Percentiles rank a stretch among this genome's conserved stretches.
phyloP scores from a whole-genome alignment of 108 stramenopile species.

The Skeletonema tropicum region DNA sequence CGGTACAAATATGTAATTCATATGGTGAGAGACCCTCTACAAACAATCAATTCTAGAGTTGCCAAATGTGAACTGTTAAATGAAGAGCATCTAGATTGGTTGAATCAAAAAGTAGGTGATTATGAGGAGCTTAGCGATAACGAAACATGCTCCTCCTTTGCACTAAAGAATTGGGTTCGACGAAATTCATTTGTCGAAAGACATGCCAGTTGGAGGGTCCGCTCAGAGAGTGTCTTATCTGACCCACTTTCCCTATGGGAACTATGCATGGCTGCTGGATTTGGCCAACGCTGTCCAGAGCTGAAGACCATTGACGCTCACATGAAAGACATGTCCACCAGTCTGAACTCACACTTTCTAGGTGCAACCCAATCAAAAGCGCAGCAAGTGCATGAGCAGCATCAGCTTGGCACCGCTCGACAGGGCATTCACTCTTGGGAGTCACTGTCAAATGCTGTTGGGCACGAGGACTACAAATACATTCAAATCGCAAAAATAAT shows the following conservation, averaged over 20 bases:
- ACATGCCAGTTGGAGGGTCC: slow-evolving; percentile 12
- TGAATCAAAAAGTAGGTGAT: not conserved
- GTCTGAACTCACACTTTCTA: not conserved
- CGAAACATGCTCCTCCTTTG: slow-evolving; percentile 1
- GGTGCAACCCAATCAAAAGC: not conserved
- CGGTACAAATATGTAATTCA: slow-evolving; percentile 11
- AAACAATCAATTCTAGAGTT: slow-evolving; percentile 12
- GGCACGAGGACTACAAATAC: slow-evolving; percentile 6
- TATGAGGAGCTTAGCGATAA: not conserved
- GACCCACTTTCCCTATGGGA: slow-evolving; percentile 4
- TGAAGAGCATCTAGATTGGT: not conserved
- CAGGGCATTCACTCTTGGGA: slow-evolving; percentile 2
- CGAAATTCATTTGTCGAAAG: slow-evolving; percentile 26
- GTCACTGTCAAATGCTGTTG: not conserved
- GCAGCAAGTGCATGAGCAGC: not conserved
- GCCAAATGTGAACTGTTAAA: not conserved
- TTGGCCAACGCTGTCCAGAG: not conserved
- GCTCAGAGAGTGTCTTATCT: not conserved
- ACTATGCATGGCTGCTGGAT: slow-evolving; percentile 11
- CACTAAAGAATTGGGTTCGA: slow-evolving; percentile 17
- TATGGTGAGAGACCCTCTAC: slow-evolving; percentile 13
- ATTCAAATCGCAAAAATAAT: slow-evolving; percentile 15
- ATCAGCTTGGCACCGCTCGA: not conserved
- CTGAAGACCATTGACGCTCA: not conserved
- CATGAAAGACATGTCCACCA: slow-evolving; percentile 1